Evolutionary conservation across 2,329 filamentous ascomycete species (phyloP).

Genomic region (Hirsutella minnesotensis): DNA sequence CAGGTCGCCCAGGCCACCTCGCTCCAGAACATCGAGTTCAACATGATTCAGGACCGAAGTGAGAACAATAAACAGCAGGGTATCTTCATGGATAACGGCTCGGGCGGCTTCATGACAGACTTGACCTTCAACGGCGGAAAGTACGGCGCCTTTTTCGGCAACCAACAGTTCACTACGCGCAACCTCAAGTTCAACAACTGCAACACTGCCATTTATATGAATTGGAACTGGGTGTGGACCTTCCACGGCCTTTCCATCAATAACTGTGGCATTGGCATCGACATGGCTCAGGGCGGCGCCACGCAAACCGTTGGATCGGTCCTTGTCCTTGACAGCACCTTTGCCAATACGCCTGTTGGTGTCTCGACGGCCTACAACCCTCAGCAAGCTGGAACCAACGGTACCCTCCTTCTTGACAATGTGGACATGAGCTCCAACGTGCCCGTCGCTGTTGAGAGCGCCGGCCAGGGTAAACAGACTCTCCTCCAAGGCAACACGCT

Average conservation of each 20-base stretch:
- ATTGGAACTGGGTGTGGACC: constrained; percentile 86
- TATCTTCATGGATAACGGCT: constrained; percentile 78
- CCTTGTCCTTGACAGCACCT: constrained; percentile 67
- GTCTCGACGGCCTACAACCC: constrained; percentile 5
- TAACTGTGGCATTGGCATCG: constrained; percentile 62
- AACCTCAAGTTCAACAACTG: constrained; percentile 75
- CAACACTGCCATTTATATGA: constrained; percentile 75
- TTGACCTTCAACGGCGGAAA: constrained; percentile 73
- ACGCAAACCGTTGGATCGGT: constrained; percentile 74
- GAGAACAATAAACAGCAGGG: constrained; percentile 58
- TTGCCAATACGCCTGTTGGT: constrained; percentile 65
- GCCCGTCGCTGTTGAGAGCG: constrained; percentile 52
- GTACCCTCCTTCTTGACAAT: constrained; percentile 60
- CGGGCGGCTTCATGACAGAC: constrained; percentile 74
- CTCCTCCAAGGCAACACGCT: constrained; percentile 60
- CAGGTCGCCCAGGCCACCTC: constrained; percentile 76
- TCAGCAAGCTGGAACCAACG: constrained; percentile 1
- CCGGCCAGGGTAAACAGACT: constrained; percentile 45
- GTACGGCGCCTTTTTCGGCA: constrained; percentile 68
- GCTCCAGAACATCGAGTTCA: constrained; percentile 70
- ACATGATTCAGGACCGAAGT: constrained; percentile 59
- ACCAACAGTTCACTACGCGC: constrained; percentile 78
- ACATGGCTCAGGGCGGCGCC: constrained; percentile 54
- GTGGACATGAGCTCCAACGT: constrained; percentile 63
- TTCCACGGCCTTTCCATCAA: constrained; percentile 67